Base-by-base conservation (phyloP, 2,329 filamentous ascomycete genomes). In the Phyllosticta citriasiana region DNA sequence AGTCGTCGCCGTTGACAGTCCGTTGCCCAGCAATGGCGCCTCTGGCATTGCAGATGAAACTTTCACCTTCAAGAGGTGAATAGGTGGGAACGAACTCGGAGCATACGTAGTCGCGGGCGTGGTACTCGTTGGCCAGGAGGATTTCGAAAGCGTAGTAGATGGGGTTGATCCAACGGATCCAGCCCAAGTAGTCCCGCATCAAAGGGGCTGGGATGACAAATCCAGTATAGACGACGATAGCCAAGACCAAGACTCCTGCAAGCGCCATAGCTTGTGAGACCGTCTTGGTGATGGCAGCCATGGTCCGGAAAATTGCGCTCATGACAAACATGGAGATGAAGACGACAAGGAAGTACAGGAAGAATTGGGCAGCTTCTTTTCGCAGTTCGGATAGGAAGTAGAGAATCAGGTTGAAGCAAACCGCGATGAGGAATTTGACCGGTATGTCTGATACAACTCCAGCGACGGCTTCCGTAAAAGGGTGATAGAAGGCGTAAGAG, bases 361-460 rank as follows among this genome's bases (percentile, higher is more conserved):
- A 96, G 79, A 94, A 96, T 0, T 86, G 77, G 1, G 85, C 87
- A 0, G 89, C 76, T 57, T 87, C 85, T 50, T 88, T 82, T 55
- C 88, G 83, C 27, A 97, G 77, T 64, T 89, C 87, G 0, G 88
- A 86, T 82, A 96, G 85, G 74, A 96, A 96, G 76, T 96, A 96
- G 4, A 96, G 74, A 0, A 84, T 81, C 19, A 91, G 64, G 71
- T 96, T 94, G 78, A 96, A 95, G 3, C 83, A 74, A 62, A 91
- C 78, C 1, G 84, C 77, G 65, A 90, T 90, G 4, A 76, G 50
- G 3, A 95, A 74, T 71, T 93, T 96, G 73, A 90, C 88, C 0
- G 91, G 91, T 73, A 95, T 75, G 67, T 96, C 92, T 65, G 84
- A 86, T 16, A 96, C 74, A 83, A 96, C 92, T 2, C 88, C 93